Conservation (phyloP, 305 asterid genomes). For the Fraxinus dipetala region DNA sequence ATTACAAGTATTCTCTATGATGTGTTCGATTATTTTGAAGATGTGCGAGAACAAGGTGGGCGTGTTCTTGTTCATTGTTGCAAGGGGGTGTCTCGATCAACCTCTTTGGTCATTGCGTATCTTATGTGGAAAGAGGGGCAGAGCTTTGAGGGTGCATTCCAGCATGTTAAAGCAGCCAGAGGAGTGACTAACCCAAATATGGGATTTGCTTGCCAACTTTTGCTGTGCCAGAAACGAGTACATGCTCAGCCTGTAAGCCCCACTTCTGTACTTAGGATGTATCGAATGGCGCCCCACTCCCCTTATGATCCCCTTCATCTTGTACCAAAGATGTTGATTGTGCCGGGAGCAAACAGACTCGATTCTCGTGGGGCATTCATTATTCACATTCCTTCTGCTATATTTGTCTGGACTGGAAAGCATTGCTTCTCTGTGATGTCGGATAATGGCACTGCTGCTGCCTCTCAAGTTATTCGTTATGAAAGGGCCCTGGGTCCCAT, state of each 20-base stretch:
- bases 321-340: conserved; percentile 73
- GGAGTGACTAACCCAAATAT: conserved; percentile 89
- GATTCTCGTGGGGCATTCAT: conserved; percentile 93
- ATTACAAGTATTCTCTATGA: conserved; percentile 84
- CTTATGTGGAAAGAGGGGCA: conserved; percentile 88
- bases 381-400: conserved; percentile 67
- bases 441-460: conserved; percentile 67
- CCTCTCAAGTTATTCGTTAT: conserved; percentile 70
- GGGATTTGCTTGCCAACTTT: conserved; percentile 88
- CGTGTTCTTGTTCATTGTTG: conserved; percentile 91
- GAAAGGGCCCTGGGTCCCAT: conserved; percentile 69
- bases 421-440: conserved; percentile 57
- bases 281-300: conserved; percentile 86
- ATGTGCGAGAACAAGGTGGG: conserved; percentile 71
- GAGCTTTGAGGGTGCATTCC: conserved; percentile 85
- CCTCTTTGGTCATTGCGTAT: conserved; percentile 92
- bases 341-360: conserved; percentile 56
- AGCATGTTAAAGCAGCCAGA: conserved; percentile 75
- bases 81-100: conserved; percentile 89
- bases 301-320: conserved; percentile 91
- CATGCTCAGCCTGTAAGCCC: conserved; percentile 94
- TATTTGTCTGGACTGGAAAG: conserved; percentile 79
- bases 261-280: conserved; percentile 68
- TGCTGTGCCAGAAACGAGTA: conserved; percentile 85
- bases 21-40: conserved; percentile 90